A percentile compares a stretch with the other conserved stretches of the same genome.
Conservation (phyloP, 1,284 basidiomycete species). For the Ustilago esculenta region DNA sequence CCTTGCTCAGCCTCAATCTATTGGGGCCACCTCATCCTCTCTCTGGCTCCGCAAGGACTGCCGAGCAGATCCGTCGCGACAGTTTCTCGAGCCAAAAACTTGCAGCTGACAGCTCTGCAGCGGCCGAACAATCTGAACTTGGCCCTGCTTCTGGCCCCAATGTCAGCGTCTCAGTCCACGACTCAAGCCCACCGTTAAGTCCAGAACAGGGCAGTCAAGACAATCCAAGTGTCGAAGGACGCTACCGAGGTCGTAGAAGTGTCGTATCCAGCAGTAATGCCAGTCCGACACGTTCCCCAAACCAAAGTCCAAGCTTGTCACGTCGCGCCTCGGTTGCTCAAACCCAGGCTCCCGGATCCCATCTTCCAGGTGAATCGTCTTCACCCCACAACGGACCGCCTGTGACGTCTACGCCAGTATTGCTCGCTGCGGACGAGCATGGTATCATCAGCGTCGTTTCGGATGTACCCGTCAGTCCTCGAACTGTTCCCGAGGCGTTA, state of each 20-base stretch:
- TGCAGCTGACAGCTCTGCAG: neutral
- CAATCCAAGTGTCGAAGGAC: slow-evolving; percentile 24
- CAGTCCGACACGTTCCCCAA: slow-evolving; percentile 19
- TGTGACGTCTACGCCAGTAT: slow-evolving; percentile 6
- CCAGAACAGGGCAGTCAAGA: slow-evolving; percentile 1
- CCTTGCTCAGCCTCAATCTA: neutral
- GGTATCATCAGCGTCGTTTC: slow-evolving; percentile 40
- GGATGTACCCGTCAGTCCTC: slow-evolving; percentile 24
- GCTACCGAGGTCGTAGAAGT: slow-evolving; percentile 36
- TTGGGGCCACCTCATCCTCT: slow-evolving; percentile 10
- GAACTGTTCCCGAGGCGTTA: slow-evolving; percentile 1
- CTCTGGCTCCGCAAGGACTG: slow-evolving; percentile 21
- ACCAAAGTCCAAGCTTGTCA: slow-evolving; percentile 15
- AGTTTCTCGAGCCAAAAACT: slow-evolving; percentile 26
- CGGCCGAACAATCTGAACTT: neutral
- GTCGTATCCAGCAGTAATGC: slow-evolving; percentile 25
- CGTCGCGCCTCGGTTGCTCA: slow-evolving; percentile 8
- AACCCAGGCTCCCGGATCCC: neutral
- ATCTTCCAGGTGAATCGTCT: neutral
- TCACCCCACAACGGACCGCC: neutral
- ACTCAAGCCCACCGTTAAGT: slow-evolving; percentile 13
- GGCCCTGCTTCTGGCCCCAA: neutral
- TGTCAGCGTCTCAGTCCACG: neutral
- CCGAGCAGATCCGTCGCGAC: slow-evolving; percentile 41
- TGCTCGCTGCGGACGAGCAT: slow-evolving; percentile 38